Percentiles rank a stretch among this genome's conserved stretches.
These are phyloP conservation scores for Luffa aegyptiaca DNA, from an alignment of 306 rosid species.

Conservation along the genomic window DNA sequence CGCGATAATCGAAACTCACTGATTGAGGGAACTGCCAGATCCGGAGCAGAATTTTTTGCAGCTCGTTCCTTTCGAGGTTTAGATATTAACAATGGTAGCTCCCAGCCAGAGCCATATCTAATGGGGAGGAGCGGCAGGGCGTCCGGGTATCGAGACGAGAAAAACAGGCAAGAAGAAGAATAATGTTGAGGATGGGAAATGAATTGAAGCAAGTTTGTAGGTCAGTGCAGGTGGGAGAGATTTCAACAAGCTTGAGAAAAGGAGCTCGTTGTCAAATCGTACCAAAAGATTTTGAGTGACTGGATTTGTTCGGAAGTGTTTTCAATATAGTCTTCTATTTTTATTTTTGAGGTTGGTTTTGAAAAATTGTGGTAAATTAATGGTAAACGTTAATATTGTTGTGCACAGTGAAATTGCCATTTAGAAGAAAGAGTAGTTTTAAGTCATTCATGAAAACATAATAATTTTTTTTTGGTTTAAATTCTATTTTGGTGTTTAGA, in stretches of 20 bases:
- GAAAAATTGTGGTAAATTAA: not conserved
- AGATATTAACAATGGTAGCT: slow-evolving; percentile 30
- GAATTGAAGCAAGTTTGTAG: not conserved
- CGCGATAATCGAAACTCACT: slow-evolving; percentile 36
- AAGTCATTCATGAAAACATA: not conserved
- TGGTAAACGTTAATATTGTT: not conserved
- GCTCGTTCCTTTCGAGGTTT: slow-evolving; percentile 72
- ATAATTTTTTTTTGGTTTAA: not conserved
- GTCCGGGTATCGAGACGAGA: slow-evolving; percentile 51
- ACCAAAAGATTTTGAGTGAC: not conserved
- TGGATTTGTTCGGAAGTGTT: not conserved
- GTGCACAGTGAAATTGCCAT: not conserved
- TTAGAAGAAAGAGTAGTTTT: not conserved
- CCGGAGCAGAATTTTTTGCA: slow-evolving; percentile 72
- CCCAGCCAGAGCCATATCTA: slow-evolving; percentile 44
- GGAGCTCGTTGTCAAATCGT: not conserved
- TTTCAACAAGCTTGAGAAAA: not conserved
- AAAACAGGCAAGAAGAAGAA: slow-evolving; percentile 8
- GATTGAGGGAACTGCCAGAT: slow-evolving; percentile 39
- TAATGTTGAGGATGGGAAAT: not conserved
- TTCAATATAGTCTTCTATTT: not conserved
- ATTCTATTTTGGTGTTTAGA: not conserved
- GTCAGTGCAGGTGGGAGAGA: not conserved
- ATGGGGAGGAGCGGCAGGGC: slow-evolving; percentile 68
- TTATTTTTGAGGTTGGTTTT: not conserved